Conservation (phyloP, 257 asterid genomes). For the Solanum arcanum region DNA sequence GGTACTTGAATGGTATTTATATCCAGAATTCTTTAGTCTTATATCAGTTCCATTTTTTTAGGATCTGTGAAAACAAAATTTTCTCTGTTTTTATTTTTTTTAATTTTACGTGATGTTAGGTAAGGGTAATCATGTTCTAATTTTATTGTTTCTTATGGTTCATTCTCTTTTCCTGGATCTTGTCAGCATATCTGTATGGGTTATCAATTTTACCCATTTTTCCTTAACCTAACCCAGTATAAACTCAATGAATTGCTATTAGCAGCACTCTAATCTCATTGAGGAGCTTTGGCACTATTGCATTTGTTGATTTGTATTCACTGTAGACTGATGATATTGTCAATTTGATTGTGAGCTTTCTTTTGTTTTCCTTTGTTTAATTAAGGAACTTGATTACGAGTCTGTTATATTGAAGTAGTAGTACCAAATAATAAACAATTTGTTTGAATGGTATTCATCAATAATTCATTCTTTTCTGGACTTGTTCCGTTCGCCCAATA, state of each 20-base stretch:
- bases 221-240: neutral
- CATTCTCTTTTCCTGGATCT: neutral
- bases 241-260: neutral
- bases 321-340: neutral
- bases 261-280: neutral
- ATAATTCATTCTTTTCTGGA: neutral
- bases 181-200: neutral
- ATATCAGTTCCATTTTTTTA: neutral
- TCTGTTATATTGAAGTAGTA: neutral
- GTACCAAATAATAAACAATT: neutral
- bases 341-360: neutral
- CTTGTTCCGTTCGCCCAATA: neutral
- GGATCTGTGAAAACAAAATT: neutral
- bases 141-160: neutral
- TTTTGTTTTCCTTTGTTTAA: neutral
- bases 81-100: neutral
- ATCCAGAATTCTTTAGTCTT: neutral
- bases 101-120: neutral
- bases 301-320: neutral
- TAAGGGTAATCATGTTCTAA: neutral
- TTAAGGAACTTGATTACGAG: neutral
- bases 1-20: conserved; percentile 28
- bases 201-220: neutral
- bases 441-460: neutral
- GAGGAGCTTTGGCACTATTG: neutral